Percentiles rank a stretch among this genome's conserved stretches.
Conservation (phyloP, 2,329 filamentous ascomycete genomes). For the Geoglossum cookeanum region DNA sequence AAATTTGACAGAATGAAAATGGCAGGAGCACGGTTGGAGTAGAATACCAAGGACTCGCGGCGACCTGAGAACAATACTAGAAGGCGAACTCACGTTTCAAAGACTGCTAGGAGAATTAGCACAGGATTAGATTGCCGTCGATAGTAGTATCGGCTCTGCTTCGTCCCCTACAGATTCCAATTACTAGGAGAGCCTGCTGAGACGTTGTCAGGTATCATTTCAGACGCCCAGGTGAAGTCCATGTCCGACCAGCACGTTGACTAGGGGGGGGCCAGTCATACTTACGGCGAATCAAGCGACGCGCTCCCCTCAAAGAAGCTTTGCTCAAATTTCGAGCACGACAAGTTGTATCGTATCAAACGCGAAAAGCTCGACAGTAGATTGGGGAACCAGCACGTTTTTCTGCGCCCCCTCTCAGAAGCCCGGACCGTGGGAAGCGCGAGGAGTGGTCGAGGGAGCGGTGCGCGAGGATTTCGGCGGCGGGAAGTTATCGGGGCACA, state of each 20-base stretch:
- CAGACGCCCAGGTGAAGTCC: background rate
- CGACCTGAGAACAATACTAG: background rate
- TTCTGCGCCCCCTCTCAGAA: background rate
- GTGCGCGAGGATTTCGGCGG: background rate
- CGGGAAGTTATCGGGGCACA: background rate
- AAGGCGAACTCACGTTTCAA: background rate
- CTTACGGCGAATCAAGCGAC: slow-evolving; percentile 1
- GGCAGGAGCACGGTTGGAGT: background rate
- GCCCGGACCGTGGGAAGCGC: background rate
- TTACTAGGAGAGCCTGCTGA: background rate
- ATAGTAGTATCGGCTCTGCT: background rate
- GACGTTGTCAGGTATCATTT: background rate
- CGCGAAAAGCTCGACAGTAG: background rate
- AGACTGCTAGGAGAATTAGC: background rate
- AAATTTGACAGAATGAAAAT: background rate
- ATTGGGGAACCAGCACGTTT: background rate
- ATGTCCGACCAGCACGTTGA: background rate
- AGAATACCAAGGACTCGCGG: background rate
- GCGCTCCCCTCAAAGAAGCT: background rate
- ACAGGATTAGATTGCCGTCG: background rate
- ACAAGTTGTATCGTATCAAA: background rate
- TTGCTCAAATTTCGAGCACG: background rate
- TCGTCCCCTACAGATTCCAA: background rate
- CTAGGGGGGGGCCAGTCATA: background rate
- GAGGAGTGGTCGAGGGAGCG: background rate